Percentiles rank a stretch among this genome's conserved stretches.
Evolutionary conservation across 345 rosid species (phyloP).

Genomic region (Ceriops decandra): DNA sequence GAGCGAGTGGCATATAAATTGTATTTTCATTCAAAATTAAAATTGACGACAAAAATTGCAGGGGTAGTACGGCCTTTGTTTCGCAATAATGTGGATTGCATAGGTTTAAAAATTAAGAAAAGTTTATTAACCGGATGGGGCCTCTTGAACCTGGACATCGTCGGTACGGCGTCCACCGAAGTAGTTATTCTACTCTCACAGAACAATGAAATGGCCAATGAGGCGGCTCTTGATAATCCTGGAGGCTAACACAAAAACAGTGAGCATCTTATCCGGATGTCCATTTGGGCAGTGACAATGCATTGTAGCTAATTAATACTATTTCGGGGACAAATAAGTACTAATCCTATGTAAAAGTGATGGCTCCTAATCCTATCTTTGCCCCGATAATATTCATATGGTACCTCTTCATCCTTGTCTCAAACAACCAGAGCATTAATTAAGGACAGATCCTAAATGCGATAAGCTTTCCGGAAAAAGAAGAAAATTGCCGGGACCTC

Average conservation of each 20-base stretch:
- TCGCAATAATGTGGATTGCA: too few relatives aligned
- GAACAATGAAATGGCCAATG: background rate
- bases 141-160: too few relatives aligned
- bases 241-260: background rate
- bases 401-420: slow-evolving; percentile 4
- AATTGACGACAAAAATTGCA: too few relatives aligned
- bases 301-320: background rate
- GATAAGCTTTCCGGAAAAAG: background rate
- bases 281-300: background rate
- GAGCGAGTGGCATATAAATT: too few relatives aligned
- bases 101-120: too few relatives aligned
- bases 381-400: background rate
- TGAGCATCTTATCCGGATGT: slow-evolving; percentile 4
- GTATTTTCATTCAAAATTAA: too few relatives aligned
- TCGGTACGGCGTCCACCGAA: too few relatives aligned
- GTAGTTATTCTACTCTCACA: too few relatives aligned
- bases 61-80: too few relatives aligned
- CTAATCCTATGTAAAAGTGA: background rate
- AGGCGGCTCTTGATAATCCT: background rate
- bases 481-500: background rate
- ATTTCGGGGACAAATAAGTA: background rate
- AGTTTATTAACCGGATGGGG: too few relatives aligned
- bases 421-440: background rate
- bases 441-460: background rate
- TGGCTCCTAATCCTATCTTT: background rate